These are phyloP conservation scores for Nicotiana sylvestris DNA, from an alignment of 257 asterid species.

Conservation along the genomic window DNA sequence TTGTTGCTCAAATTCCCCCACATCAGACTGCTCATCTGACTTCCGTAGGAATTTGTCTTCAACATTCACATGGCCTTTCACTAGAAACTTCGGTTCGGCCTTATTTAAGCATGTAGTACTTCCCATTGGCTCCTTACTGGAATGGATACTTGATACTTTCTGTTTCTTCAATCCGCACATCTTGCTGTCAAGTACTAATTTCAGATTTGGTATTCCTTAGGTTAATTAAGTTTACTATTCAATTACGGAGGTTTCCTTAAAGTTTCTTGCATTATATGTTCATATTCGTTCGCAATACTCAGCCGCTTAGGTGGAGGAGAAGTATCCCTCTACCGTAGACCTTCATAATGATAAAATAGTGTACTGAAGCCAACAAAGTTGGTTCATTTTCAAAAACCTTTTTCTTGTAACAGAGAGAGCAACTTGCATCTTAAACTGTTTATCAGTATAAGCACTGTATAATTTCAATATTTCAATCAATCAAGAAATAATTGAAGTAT, in stretches of 20 bases:
- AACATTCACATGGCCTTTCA: neutral
- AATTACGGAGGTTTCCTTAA: too few relatives aligned
- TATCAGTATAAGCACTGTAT: neutral
- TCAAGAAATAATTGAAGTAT: neutral
- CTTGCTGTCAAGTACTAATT: neutral
- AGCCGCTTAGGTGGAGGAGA: too few relatives aligned
- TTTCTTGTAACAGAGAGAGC: neutral
- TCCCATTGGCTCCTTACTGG: neutral
- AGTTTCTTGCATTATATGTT: too few relatives aligned
- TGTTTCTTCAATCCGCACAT: slow-evolving; percentile 13
- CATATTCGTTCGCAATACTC: too few relatives aligned
- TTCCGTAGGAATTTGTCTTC: slow-evolving; percentile 23
- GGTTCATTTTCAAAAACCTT: neutral
- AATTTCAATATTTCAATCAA: neutral
- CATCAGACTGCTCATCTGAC: slow-evolving; percentile 28
- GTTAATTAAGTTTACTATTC: too few relatives aligned
- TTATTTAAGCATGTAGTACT: neutral
- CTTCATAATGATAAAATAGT: neutral
- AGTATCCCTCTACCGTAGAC: too few relatives aligned
- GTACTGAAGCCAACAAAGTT: neutral
- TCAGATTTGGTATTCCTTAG: too few relatives aligned
- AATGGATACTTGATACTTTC: neutral
- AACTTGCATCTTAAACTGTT: neutral
- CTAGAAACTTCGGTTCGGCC: neutral
- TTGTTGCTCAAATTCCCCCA: slow-evolving; percentile 19